phyloP scores from a whole-genome alignment of 2,329 filamentous ascomycete genomes.

The Magnaporthiopsis incrustans region DNA sequence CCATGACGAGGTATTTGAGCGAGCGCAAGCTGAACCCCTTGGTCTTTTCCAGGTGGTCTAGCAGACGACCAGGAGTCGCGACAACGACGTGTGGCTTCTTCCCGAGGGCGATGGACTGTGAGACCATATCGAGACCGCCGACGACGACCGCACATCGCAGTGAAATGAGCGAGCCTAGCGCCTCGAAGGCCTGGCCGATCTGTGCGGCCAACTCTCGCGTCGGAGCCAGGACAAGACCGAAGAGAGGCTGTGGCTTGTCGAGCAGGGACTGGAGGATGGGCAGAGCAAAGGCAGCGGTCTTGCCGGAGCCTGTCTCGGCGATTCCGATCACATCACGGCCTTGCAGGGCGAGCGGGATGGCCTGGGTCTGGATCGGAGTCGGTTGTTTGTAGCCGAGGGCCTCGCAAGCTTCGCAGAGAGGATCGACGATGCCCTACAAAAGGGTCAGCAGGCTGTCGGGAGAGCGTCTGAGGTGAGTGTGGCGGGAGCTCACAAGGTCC shows the following conservation, averaged over 20 bases:
- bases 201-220: conserved; percentile 91
- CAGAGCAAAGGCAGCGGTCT: conserved; percentile 89
- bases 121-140: conserved; percentile 92
- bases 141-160: conserved; percentile 81
- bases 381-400: conserved; percentile 75
- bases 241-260: conserved; percentile 77
- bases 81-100: conserved; percentile 94
- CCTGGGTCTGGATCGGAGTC: conserved; percentile 80
- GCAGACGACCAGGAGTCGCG: conserved; percentile 78
- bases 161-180: conserved; percentile 78
- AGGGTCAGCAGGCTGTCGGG: background rate
- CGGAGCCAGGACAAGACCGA: conserved; percentile 83
- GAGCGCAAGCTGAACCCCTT: conserved; percentile 83
- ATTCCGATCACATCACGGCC: conserved; percentile 86
- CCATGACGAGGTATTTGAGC: conserved; percentile 86
- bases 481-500: conserved; percentile 41
- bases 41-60: conserved; percentile 93
- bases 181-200: conserved; percentile 81
- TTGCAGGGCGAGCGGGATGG: conserved; percentile 72
- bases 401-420: conserved; percentile 81
- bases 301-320: conserved; percentile 91
- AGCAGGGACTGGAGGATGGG: conserved; percentile 88
- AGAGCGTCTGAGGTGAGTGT: background rate
- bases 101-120: conserved; percentile 82
- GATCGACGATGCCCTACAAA: conserved; percentile 67